Evolutionary conservation across 1,139 yeast genomes (phyloP).

Genomic region (Pichiaceae sp.): DNA sequence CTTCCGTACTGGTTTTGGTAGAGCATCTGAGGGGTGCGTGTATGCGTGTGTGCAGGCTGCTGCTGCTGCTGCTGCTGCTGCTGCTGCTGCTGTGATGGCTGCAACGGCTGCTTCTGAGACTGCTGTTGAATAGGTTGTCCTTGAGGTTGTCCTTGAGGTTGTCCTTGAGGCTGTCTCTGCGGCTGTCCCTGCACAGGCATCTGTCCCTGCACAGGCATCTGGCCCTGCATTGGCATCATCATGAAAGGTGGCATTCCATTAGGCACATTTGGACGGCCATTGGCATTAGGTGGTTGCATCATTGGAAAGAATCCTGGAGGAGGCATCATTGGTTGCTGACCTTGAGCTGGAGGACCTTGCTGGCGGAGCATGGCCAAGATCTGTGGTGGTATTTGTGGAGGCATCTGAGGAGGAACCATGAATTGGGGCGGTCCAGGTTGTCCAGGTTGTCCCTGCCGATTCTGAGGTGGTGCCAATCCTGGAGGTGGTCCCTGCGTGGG

Average conservation of each 20-base stretch:
- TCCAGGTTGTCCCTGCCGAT: not conserved
- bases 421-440: not conserved
- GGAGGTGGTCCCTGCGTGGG: not conserved
- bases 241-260: not conserved
- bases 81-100: conserved; percentile 10
- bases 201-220: not conserved
- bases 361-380: conserved; percentile 5
- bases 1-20: conserved; percentile 3
- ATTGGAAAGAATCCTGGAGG: conserved; percentile 6
- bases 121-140: conserved; percentile 3
- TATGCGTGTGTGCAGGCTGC: conserved; percentile 2
- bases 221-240: not conserved
- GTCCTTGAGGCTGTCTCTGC: conserved; percentile 6
- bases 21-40: conserved; percentile 1
- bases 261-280: not conserved
- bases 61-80: conserved; percentile 12
- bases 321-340: conserved; percentile 1
- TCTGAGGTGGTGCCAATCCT: not conserved
- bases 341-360: conserved; percentile 2
- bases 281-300: conserved; percentile 2
- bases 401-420: conserved; percentile 1
- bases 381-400: conserved; percentile 2
- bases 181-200: not conserved
- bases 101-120: conserved; percentile 5
- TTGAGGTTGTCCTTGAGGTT: conserved; percentile 8